Base-by-base conservation (phyloP, 2,329 filamentous ascomycete genomes). In the Pseudogymnoascus destructans region DNA sequence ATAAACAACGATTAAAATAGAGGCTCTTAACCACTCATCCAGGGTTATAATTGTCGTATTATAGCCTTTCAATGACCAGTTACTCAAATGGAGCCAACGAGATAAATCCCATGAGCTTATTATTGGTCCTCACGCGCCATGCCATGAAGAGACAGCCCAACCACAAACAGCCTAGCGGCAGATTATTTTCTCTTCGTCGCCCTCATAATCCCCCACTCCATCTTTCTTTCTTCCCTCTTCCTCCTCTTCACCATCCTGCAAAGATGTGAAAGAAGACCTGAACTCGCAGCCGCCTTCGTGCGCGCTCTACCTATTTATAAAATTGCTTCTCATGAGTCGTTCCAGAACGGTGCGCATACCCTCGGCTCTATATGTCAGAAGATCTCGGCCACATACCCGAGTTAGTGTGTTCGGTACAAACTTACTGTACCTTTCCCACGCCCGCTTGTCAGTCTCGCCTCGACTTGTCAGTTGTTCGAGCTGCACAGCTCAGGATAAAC, bases 371-470 rank as follows among this genome's bases (percentile, higher is more conserved):
- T 15, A 15, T 49, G 42, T 49, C 42, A 49, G 42, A 49, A 27
- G 21, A 27, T 49, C 42, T 49, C 21, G 21, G 42, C 3, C 42
- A 49, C 42, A 49, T 49, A 49, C 42, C 42, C 42, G 42, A 49
- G 42, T 49, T 49, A 49, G 38, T 42, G 40, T 46, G 13, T n/a
- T 49, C 42, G 42, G 42, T 49, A 49, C 42, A 27, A 49, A 27
- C 21, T 25, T 25, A 3, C 42, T 27, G 42, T 49, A 49, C 42
- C 42, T 49, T 40, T 15, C 23, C 42, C 42, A 49, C 23, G 13
- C 23, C 21, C 42, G 23, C 21, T 49, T 49, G 42, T 49, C 23
- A 49, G 38, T 42, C 21, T 3, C n/a, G 5, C 13, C 13, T 27
- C 15, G 42, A 25, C 42, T 49, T 49, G 42, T 27, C 42, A 15